These are phyloP conservation scores for Didymella segeticola DNA, from an alignment of 2,329 filamentous ascomycete species.

Conservation along the genomic window DNA sequence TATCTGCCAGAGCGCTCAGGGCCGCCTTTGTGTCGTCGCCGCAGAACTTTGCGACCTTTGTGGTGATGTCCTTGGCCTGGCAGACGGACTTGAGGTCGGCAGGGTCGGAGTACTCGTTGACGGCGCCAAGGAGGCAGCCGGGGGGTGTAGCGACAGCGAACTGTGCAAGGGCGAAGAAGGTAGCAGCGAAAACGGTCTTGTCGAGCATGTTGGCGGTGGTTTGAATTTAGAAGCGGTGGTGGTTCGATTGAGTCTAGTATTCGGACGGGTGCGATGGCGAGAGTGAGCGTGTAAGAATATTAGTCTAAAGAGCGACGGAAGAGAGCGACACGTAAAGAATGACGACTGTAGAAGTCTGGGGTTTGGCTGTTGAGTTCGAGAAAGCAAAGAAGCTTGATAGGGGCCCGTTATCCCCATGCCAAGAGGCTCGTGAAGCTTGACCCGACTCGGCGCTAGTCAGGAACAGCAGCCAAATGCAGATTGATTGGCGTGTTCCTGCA, in stretches of 20 bases:
- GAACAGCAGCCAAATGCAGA: slow-evolving; percentile 23
- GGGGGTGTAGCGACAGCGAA: slow-evolving; percentile 34
- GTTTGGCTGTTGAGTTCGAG: slow-evolving; percentile 11
- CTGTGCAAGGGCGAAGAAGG: slow-evolving; percentile 33
- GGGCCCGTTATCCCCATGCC: slow-evolving; percentile 17
- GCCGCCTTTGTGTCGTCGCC: slow-evolving; percentile 31
- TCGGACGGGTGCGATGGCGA: slow-evolving; percentile 1
- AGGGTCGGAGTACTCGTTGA: slow-evolving; percentile 39
- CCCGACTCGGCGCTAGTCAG: slow-evolving; percentile 23
- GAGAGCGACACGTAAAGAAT: slow-evolving; percentile 19
- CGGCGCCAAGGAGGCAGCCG: slow-evolving; percentile 40
- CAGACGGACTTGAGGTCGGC: slow-evolving; percentile 36
- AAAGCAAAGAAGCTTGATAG: slow-evolving; percentile 18
- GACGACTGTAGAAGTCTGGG: slow-evolving; percentile 21
- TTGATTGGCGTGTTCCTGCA: slow-evolving; percentile 24
- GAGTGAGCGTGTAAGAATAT: slow-evolving; percentile 14
- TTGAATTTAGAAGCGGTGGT: not conserved
- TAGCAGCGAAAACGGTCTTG: slow-evolving; percentile 36
- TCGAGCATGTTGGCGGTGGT: slow-evolving; percentile 34
- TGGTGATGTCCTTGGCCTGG: slow-evolving; percentile 34
- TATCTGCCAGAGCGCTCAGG: slow-evolving; percentile 36
- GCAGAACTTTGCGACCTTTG: slow-evolving; percentile 34
- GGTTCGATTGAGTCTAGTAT: slow-evolving; percentile 6
- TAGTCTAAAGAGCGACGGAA: slow-evolving; percentile 28
- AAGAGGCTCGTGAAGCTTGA: slow-evolving; percentile 10